These are phyloP conservation scores for Phylloporus sp. DNA, from an alignment of 768 basidiomycete genomes.

Conservation along the genomic window DNA sequence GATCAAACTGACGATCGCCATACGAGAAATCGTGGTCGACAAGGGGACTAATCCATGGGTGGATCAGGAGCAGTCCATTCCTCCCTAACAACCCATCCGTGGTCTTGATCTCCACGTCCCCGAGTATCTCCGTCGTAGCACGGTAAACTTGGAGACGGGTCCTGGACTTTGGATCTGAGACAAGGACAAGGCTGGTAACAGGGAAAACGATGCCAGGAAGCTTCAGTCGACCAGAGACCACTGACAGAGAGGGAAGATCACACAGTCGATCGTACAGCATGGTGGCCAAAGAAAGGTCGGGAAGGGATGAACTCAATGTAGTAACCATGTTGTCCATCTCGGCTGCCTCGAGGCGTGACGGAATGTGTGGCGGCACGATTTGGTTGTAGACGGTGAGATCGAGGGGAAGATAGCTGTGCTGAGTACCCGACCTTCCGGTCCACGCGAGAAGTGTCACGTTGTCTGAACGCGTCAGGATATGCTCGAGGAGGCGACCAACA, in stretches of 20 bases:
- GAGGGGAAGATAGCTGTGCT: slow-evolving; percentile 8
- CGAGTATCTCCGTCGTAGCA: neutral
- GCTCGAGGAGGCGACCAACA: neutral
- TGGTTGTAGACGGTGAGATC: slow-evolving; percentile 1
- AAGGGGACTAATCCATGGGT: neutral
- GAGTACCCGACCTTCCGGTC: neutral
- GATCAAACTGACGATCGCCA: neutral
- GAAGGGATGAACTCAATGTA: neutral
- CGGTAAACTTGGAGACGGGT: neutral
- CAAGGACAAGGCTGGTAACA: neutral
- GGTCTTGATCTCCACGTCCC: neutral
- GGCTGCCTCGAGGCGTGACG: neutral
- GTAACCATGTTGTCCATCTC: neutral
- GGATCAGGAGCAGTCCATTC: neutral
- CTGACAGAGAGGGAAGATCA: neutral
- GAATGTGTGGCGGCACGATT: neutral
- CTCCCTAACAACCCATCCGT: neutral
- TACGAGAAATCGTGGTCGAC: neutral
- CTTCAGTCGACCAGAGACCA: neutral
- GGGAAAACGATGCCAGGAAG: neutral
- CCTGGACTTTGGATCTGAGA: neutral
- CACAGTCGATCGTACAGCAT: neutral
- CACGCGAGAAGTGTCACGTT: neutral
- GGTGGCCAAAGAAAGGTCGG: neutral
- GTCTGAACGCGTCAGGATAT: neutral